Evolutionary conservation across 352 stramenopile genomes (phyloP).

Genomic region (Pythium dissotocum): DNA sequence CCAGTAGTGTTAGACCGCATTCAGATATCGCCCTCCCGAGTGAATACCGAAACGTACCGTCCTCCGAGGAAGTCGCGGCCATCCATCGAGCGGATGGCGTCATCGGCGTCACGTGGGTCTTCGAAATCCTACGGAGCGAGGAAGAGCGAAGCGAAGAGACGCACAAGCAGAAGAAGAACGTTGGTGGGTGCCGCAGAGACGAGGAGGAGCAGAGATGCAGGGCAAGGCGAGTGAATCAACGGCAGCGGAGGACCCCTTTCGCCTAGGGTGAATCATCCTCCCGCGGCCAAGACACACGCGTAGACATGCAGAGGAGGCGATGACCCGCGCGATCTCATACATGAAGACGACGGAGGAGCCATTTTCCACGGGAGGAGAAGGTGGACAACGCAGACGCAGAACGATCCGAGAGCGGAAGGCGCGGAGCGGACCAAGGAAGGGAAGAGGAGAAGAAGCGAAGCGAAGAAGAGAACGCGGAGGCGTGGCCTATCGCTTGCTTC

Average conservation of each 20-base stretch:
- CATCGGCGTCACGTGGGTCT: conserved; percentile 85
- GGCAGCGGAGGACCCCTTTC: conserved; percentile 21
- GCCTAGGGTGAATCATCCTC: not conserved
- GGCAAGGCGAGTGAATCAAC: conserved; percentile 17
- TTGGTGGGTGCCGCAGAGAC: conserved; percentile 35
- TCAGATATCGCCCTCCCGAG: not conserved
- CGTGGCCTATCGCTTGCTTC: not conserved
- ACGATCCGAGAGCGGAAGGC: conserved; percentile 6
- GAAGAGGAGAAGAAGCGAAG: conserved; percentile 17
- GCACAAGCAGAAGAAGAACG: conserved; percentile 28
- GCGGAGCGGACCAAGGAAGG: conserved; percentile 7
- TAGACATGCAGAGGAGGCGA: conserved; percentile 9
- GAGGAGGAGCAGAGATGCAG: conserved; percentile 29
- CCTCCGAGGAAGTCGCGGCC: conserved; percentile 84
- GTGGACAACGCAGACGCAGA: not conserved
- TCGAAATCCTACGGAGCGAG: conserved; percentile 84
- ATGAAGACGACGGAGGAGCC: conserved; percentile 15
- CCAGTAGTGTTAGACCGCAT: not conserved
- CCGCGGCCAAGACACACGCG: conserved; percentile 7
- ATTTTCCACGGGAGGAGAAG: conserved; percentile 7
- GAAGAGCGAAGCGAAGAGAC: conserved; percentile 50
- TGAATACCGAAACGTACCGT: conserved; percentile 38
- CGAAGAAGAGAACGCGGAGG: not conserved
- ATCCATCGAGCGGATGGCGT: conserved; percentile 87
- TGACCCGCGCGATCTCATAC: conserved; percentile 2